Evolutionary conservation across 225 moss, liverwort and hornwort genomes (phyloP).

Genomic region (Sphagnum tenellum): DNA sequence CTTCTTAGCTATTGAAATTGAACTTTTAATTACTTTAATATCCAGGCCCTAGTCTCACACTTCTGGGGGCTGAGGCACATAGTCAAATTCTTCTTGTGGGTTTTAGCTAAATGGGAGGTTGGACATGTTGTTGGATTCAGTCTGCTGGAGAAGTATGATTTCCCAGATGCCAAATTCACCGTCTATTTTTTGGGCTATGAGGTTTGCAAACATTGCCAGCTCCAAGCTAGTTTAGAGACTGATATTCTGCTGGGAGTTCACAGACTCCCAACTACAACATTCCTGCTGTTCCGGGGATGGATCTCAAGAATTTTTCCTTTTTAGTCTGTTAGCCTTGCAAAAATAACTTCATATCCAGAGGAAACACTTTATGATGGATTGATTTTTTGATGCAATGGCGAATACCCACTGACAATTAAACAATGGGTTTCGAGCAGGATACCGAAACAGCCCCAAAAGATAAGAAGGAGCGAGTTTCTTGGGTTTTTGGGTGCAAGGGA

Average conservation of each 20-base stretch:
- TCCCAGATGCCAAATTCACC: conserved; percentile 70
- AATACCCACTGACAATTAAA: too few relatives aligned
- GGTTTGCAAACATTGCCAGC: conserved; percentile 15
- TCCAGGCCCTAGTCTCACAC: neutral
- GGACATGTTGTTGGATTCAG: conserved; percentile 20
- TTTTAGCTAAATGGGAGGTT: neutral
- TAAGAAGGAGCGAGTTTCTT: conserved; percentile 24
- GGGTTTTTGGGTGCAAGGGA: conserved; percentile 41
- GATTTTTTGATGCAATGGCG: too few relatives aligned
- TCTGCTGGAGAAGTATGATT: conserved; percentile 63
- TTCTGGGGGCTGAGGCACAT: neutral
- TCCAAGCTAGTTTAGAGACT: too few relatives aligned
- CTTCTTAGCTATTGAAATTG: neutral
- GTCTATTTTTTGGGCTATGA: conserved; percentile 78
- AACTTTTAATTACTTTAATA: neutral
- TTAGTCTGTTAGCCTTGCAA: too few relatives aligned
- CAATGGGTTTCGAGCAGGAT: conserved; percentile 24
- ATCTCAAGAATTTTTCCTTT: too few relatives aligned
- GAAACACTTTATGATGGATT: too few relatives aligned
- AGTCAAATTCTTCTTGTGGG: neutral
- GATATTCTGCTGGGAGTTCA: too few relatives aligned
- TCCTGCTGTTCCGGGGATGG: too few relatives aligned
- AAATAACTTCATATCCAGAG: too few relatives aligned
- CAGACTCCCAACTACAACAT: too few relatives aligned
- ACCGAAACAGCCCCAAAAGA: conserved; percentile 40